Percentiles rank a stretch among this genome's conserved stretches.
Conservation (phyloP, 1,284 basidiomycete genomes). For the Gymnopus androsaceus region DNA sequence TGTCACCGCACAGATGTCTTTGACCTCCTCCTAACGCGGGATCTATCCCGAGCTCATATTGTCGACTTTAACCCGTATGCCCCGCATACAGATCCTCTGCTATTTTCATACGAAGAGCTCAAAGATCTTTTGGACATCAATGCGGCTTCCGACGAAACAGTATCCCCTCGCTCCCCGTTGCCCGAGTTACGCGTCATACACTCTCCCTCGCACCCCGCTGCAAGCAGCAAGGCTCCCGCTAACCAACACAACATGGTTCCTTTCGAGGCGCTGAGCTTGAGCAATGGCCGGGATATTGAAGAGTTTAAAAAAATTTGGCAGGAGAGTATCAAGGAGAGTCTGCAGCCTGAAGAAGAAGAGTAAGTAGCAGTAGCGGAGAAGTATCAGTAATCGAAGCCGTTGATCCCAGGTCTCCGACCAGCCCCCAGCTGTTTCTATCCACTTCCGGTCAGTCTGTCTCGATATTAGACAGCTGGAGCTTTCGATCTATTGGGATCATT, state of each 20-base stretch:
- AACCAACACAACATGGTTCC: conserved; percentile 93
- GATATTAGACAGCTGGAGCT: no score
- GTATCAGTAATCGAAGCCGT: neutral
- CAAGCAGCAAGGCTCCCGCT: conserved; percentile 65
- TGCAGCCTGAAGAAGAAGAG: conserved; percentile 11
- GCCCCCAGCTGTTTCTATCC: no score
- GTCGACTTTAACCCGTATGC: conserved; percentile 92
- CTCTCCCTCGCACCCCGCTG: conserved; percentile 68
- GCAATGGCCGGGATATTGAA: conserved; percentile 69
- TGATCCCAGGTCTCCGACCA: no score
- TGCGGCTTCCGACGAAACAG: neutral
- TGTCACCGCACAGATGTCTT: conserved; percentile 65
- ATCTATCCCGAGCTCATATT: conserved; percentile 73
- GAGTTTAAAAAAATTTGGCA: conserved; percentile 76
- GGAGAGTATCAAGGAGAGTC: conserved; percentile 52
- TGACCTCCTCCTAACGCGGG: conserved; percentile 85
- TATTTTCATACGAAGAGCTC: conserved; percentile 86
- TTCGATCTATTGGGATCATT: no score
- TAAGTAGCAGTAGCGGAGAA: neutral
- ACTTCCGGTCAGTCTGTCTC: no score
- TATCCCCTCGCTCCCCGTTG: conserved; percentile 11
- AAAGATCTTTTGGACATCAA: conserved; percentile 37
- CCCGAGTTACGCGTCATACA: conserved; percentile 74
- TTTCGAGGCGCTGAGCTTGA: conserved; percentile 80
- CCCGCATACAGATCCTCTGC: conserved; percentile 80